A percentile compares a stretch with the other conserved stretches of the same genome.
Evolutionary conservation across 148 eudicot genomes (phyloP).

Genomic region (Vaccinium corymbosum): DNA sequence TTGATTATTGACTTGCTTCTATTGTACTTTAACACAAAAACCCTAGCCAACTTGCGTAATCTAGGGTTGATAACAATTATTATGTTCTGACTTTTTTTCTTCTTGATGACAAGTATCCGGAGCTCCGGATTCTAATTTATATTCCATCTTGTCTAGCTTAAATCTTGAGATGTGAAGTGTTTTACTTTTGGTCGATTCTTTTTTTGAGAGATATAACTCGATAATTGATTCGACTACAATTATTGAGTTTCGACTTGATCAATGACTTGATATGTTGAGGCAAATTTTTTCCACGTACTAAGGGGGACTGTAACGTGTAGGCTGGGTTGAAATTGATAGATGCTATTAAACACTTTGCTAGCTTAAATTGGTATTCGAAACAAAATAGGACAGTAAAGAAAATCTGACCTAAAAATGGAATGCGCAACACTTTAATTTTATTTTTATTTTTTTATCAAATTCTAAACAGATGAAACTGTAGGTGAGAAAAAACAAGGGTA

Average conservation of each 20-base stretch:
- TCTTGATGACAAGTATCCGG: not conserved
- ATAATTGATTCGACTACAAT: not conserved
- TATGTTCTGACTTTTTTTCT: not conserved
- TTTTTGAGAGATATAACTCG: not conserved
- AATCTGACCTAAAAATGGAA: not conserved
- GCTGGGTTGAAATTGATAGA: not conserved
- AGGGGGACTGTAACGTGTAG: not conserved
- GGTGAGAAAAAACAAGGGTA: too few relatives aligned
- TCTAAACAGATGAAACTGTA: too few relatives aligned
- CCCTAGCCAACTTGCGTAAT: slow-evolving; percentile 21
- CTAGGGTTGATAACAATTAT: slow-evolving; percentile 20
- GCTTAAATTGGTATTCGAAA: not conserved
- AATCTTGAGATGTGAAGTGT: not conserved
- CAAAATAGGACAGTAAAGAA: not conserved
- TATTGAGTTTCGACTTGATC: not conserved
- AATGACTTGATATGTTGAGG: slow-evolving; percentile 1
- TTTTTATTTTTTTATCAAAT: too few relatives aligned
- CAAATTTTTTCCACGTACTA: not conserved
- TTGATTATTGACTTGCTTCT: slow-evolving; percentile 7
- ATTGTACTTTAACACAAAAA: slow-evolving; percentile 11
- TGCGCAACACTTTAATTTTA: not conserved
- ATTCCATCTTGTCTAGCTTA: not conserved
- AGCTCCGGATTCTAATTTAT: not conserved
- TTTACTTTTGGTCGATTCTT: not conserved
- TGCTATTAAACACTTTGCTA: not conserved